Evolutionary conservation across 2,329 filamentous ascomycete genomes (phyloP).

Genomic region (Ceratocystis colombiana): DNA sequence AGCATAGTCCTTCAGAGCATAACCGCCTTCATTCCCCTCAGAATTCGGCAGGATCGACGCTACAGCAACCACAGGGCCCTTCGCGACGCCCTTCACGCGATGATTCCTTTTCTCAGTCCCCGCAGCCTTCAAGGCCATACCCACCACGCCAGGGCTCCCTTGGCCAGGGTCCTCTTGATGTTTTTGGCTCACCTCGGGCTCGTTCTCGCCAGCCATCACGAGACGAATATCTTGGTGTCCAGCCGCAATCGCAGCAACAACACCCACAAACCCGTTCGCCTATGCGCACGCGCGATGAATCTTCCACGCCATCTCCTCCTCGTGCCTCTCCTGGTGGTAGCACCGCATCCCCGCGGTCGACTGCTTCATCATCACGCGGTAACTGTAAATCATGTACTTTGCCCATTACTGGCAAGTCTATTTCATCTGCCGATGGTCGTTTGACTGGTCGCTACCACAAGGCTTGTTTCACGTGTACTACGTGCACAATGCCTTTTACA

Average conservation of each 20-base stretch:
- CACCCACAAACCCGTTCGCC: background rate
- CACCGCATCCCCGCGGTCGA: slow-evolving; percentile 26
- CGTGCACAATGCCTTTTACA: slow-evolving; percentile 68
- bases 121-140: slow-evolving; percentile 1
- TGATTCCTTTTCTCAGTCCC: background rate
- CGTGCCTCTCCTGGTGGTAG: slow-evolving; percentile 16
- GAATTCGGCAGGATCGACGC: background rate
- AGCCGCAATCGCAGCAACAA: background rate
- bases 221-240: slow-evolving; percentile 11
- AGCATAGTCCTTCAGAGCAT: background rate
- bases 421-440: slow-evolving; percentile 85
- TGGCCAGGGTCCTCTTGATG: slow-evolving; percentile 15
- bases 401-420: slow-evolving; percentile 76
- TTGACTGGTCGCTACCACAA: slow-evolving; percentile 92
- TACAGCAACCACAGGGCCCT: slow-evolving; percentile 11
- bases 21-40: background rate
- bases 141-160: slow-evolving; percentile 15
- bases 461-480: slow-evolving; percentile 82
- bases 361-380: slow-evolving; percentile 48
- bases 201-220: slow-evolving; percentile 16
- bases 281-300: slow-evolving; percentile 13
- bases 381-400: slow-evolving; percentile 74
- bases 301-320: slow-evolving; percentile 23
- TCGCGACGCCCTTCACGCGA: slow-evolving; percentile 7
- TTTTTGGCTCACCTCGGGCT: slow-evolving; percentile 15